Evolutionary conservation across 2,329 filamentous ascomycete genomes (phyloP), one percentile per base, ranked within the genome.

Genomic region (Sporothrix mexicana): DNA sequence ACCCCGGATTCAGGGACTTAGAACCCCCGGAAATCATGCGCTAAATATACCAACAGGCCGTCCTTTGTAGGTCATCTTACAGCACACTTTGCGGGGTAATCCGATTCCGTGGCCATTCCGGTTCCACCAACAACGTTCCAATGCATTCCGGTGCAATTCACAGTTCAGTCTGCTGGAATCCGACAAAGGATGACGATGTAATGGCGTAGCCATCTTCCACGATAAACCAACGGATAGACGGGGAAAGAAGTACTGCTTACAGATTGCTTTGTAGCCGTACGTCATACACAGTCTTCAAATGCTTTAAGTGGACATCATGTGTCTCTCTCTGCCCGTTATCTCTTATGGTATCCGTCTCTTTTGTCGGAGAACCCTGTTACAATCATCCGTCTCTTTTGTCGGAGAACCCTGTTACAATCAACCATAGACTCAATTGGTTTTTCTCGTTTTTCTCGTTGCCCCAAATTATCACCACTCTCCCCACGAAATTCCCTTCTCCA

Each of bases 1-100:
- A 36, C 30, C 30, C 30, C 30, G 36, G 59, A 64, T 64, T 64
- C 9, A 64, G 59, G 17, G 12, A 43, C 36, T n/a, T 5, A 9
- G 2, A 17, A 20, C 41, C 59, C 59, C 41, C 59, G 17, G 59
- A 23, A 64, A 45, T 36, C n/a, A 17, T 45, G 17, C 10, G 30
- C 30, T 36, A 36, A 36, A 36, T 36, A 36, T 6, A 6, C 30
- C 30, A 36, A 36, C 2, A 36, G 3, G 4, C 7, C 30, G 30
- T 36, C 30, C 3, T 30, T 36, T 36, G 30, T 36, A 64, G 13
- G 8, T n/a, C 36, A 2, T 17, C 2, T 7, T n/a, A 30, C 15
- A 43, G 57, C 17, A 53, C 6, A 20, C 6, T 64, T 45, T 64
- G 61, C 41, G 61, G 61, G 41, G 61, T 62, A 62, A 20, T 43